Evolutionary conservation across 2,329 filamentous ascomycete species (phyloP), one percentile per base, ranked within the genome.

Genomic region (Ustulina deusta): DNA sequence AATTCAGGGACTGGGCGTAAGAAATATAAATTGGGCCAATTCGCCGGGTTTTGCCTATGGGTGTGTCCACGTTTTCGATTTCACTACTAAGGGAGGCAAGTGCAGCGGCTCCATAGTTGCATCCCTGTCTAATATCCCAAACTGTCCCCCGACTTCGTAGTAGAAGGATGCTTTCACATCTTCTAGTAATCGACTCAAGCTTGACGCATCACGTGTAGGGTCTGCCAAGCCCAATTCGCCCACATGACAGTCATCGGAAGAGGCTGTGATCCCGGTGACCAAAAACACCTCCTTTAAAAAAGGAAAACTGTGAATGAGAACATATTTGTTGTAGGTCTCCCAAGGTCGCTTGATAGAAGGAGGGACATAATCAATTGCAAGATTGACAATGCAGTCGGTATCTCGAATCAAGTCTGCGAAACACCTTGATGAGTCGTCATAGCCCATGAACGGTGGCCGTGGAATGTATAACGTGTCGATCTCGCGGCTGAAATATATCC

Each of bases 251-350:
- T 72, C 66, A 29, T 72, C 63, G 20, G 59, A 65, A 40, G 54
- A 20, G 38, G 58, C 29, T 22, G 68, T 63, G 20, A 60, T 57
- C 46, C 70, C 69, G 46, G 81, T 69, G 32, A 83, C 78, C 13
- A 83, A 61, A 55, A 78, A 79, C 48, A 81, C 78, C 73, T 82
- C 78, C 49, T 22, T 60, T 55, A 56, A 17, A n/a, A 56, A 42
- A 10, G 68, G 65, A 25, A 72, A 84, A 61, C 78, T 80, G 52
- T 81, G 76, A 60, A 85, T 78, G 48, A 85, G 73, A 27, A 79
- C 78, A 36, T 83, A 82, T 75, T 85, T 85, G 76, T 83, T 84
- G 76, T 85, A 85, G 11, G 81, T 81, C 76, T 85, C 83, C 83
- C 83, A 85, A 17, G 83, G 83, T 40, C 82, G 76, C 56, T 83